A percentile compares a stretch with the other conserved stretches of the same genome.
Evolutionary conservation across 2,329 filamentous ascomycete species (phyloP).

Genomic region (Rhytidhysteron rufulum): DNA sequence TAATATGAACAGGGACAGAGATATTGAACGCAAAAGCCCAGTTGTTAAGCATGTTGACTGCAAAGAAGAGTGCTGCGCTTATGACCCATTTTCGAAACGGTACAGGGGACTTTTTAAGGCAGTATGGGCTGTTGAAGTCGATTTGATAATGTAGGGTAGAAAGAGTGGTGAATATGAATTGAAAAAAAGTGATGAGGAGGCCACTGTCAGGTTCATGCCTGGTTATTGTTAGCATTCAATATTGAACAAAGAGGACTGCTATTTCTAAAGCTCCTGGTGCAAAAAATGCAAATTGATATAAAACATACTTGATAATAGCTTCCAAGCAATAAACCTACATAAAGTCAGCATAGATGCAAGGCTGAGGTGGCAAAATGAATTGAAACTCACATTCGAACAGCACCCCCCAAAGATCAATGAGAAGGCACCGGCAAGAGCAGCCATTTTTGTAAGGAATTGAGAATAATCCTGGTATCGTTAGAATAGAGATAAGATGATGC

Average conservation of each 20-base stretch:
- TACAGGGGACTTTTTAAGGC: slow-evolving; percentile 72
- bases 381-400: slow-evolving; percentile 74
- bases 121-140: slow-evolving; percentile 60
- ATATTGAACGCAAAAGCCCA: slow-evolving; percentile 97
- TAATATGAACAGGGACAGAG: slow-evolving; percentile 94
- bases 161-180: slow-evolving; percentile 62
- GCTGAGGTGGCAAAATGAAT: neutral
- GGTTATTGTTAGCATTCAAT: slow-evolving; percentile 15
- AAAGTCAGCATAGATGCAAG: slow-evolving; percentile 13
- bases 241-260: slow-evolving; percentile 1
- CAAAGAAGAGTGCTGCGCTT: slow-evolving; percentile 87
- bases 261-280: no score
- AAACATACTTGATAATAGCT: slow-evolving; percentile 86
- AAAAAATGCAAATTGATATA: no score
- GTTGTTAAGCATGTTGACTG: slow-evolving; percentile 94
- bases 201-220: slow-evolving; percentile 83
- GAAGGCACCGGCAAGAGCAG: slow-evolving; percentile 56
- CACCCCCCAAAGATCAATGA: slow-evolving; percentile 91
- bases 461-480: no score
- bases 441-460: no score
- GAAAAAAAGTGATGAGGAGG: slow-evolving; percentile 57
- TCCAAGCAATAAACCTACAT: slow-evolving; percentile 88
- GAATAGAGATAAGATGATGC: no score
- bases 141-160: slow-evolving; percentile 45
- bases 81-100: slow-evolving; percentile 80